Evolutionary conservation across 2,329 filamentous ascomycete genomes (phyloP), one percentile per base, ranked within the genome.

Genomic region (Colletotrichum euphorbiae): DNA sequence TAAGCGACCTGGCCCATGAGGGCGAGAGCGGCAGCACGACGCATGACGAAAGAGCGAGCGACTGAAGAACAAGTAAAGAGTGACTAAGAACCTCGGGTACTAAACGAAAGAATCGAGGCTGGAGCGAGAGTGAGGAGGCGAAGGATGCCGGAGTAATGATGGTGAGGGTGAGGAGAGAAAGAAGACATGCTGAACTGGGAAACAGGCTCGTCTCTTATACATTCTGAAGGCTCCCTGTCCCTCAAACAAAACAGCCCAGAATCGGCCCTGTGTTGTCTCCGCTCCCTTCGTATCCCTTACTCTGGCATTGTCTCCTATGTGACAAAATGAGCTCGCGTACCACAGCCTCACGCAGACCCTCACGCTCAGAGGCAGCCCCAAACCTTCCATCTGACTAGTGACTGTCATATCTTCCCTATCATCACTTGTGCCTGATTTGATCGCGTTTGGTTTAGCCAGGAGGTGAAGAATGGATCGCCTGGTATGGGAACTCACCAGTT

Each of bases 391-490:
- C 13, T 38, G 2, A 15, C 48, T 24, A 7, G 42, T 43, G n/a
- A n/a, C n/a, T 15, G n/a, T 31, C 17, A 43, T 56, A 24, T 52
- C 45, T 17, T 45, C 31, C 17, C 54, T 36, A 45, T 43, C 36
- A 3, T 65, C 17, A 31, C 52, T 52, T 51, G 40, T 52, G 36
- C 28, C 40, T 69, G 42, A 40, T 17, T 33, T 28, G 54, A 28
- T 50, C 31, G 11, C 42, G 15, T 48, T 60, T 15, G 8, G 40
- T 36, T 59, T 55, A 46, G 48, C 46, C 48, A 50, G 48, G 62
- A 58, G 48, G 61, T 66, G 24, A 69, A 59, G 66, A 66, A 69
- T 69, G 61, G 66, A 69, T 69, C 66, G 40, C 55, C 62, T 54
- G 21, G 24, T 31, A n/a, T 28, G 42, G 46, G 60, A 64, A 42